Conservation (phyloP, 2,329 filamentous ascomycete genomes). For the Cercospora sesami region DNA sequence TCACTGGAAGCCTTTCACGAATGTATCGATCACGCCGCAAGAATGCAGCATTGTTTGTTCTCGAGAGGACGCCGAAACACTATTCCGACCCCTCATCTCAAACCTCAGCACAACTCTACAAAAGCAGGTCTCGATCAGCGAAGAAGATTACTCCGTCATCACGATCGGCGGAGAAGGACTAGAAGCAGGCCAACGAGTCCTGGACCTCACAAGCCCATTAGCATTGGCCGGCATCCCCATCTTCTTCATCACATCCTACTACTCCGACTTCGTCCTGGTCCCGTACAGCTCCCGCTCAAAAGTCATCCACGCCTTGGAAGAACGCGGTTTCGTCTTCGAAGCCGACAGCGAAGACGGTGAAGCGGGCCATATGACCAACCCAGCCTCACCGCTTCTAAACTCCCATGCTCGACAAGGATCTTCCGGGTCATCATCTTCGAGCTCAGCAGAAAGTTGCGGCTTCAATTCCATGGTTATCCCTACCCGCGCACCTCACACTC, state of each 20-base stretch:
- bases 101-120: constrained; percentile 55
- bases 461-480: constrained; percentile 39
- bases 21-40: constrained; percentile 86
- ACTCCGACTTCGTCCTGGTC: constrained; percentile 93
- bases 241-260: constrained; percentile 98
- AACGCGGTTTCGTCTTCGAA: constrained; percentile 81
- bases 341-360: constrained; percentile 52
- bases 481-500: constrained; percentile 58
- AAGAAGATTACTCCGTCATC: constrained; percentile 82
- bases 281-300: constrained; percentile 71
- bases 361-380: constrained; percentile 50
- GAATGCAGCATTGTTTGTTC: constrained; percentile 93
- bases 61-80: constrained; percentile 66
- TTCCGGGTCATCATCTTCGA: constrained; percentile 44
- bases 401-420: constrained; percentile 51
- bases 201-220: constrained; percentile 86
- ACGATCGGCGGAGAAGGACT: constrained; percentile 87
- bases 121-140: constrained; percentile 66
- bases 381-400: constrained; percentile 60
- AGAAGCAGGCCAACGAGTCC: constrained; percentile 85
- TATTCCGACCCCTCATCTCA: constrained; percentile 72
- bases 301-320: constrained; percentile 74
- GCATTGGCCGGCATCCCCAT: constrained; percentile 92
- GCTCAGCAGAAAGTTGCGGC: constrained; percentile 8
- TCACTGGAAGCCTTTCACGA: constrained; percentile 75